Evolutionary conservation across 2,329 filamentous ascomycete species (phyloP).

Genomic region (Trichoderma afroharzianum): DNA sequence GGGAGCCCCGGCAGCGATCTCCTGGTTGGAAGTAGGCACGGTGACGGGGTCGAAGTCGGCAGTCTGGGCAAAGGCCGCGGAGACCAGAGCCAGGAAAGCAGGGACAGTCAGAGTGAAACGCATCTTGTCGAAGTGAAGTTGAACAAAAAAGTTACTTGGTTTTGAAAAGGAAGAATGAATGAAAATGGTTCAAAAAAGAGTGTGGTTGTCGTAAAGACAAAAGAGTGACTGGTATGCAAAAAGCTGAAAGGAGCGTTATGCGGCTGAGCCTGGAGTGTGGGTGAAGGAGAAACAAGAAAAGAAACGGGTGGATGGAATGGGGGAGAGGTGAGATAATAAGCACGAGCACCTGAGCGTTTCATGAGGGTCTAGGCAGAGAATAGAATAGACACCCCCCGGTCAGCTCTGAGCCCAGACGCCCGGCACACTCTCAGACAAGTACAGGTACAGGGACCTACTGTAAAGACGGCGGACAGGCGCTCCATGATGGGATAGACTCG

Average conservation of each 20-base stretch:
- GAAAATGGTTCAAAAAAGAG: conserved; percentile 1
- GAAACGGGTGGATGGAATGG: conserved; percentile 16
- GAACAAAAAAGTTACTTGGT: not conserved
- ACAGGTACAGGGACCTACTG: not conserved
- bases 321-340: conserved; percentile 6
- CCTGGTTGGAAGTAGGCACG: conserved; percentile 42
- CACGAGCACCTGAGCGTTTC: conserved; percentile 10
- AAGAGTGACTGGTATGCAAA: conserved; percentile 14
- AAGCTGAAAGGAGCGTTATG: conserved; percentile 31
- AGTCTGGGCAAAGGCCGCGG: conserved; percentile 51
- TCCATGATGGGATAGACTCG: not conserved
- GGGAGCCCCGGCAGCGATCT: conserved; percentile 45
- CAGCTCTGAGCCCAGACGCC: not conserved
- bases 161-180: conserved; percentile 16
- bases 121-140: conserved; percentile 44
- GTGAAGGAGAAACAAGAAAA: conserved; percentile 23
- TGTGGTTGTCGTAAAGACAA: conserved; percentile 15
- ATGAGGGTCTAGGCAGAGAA: conserved; percentile 3
- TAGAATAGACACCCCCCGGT: not conserved
- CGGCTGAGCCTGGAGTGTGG: conserved; percentile 28
- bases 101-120: conserved; percentile 47
- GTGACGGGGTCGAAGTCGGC: conserved; percentile 54
- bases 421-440: not conserved
- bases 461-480: too few relatives aligned
- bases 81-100: conserved; percentile 49